Evolutionary conservation across 208 protist genomes (phyloP).

Genomic region (Tritrichomonas musculus): DNA sequence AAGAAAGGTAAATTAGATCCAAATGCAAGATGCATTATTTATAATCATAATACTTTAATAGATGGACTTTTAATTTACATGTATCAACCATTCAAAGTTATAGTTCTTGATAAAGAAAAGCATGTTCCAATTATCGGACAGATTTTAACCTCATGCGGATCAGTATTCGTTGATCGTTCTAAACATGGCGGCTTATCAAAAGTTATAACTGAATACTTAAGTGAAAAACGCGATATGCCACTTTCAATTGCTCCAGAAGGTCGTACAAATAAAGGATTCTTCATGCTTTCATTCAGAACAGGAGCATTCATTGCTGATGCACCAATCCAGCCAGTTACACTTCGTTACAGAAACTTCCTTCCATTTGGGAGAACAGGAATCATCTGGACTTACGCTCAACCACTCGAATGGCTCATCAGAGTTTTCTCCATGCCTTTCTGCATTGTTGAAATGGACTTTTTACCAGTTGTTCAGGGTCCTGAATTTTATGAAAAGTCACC

Average conservation of each 20-base stretch:
- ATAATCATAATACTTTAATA: background rate
- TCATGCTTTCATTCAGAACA: background rate
- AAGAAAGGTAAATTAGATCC: background rate
- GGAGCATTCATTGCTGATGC: background rate
- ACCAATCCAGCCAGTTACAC: background rate
- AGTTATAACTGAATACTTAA: background rate
- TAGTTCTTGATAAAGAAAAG: background rate
- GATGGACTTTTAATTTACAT: constrained; percentile 3
- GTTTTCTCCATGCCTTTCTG: background rate
- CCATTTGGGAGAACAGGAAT: background rate
- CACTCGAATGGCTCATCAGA: background rate
- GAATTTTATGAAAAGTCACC: background rate
- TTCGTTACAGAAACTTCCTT: background rate
- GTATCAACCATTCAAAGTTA: background rate
- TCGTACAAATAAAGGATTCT: background rate
- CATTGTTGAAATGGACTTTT: background rate
- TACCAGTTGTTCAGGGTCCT: too few species aligned
- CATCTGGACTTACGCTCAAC: background rate
- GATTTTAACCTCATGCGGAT: background rate
- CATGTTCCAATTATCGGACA: background rate
- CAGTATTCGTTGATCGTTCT: background rate
- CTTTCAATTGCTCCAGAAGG: background rate
- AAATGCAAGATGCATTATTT: background rate
- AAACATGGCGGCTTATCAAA: background rate
- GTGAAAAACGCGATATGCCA: background rate